Evolutionary conservation across 148 eudicot genomes (phyloP), one percentile per base, ranked within the genome.

Genomic region (Euryodendron excelsum): DNA sequence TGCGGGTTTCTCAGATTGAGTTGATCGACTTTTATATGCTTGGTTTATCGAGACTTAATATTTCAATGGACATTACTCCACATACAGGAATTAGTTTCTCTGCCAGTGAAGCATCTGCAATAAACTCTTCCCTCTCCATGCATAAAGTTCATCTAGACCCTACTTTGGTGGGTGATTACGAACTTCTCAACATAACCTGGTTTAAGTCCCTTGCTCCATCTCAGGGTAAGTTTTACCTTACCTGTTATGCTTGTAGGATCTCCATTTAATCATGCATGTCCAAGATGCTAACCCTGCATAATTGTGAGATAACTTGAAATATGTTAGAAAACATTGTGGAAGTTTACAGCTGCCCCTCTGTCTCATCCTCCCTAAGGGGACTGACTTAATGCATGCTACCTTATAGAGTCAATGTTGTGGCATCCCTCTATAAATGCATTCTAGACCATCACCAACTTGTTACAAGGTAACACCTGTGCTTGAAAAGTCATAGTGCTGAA

Each of bases 41-140:
- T n/a, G 83, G 85, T 45, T 69, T 82, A 21, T 82, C 92, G 41
- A 92, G 92, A 77, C 90, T 90, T 78, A 96, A 96, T 84, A 96
- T 96, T 79, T 96, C 99, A n/a, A 85, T 96, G 90, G 98, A 93
- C 77, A 77, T 96, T 69, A 92, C 91, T 82, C 99, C 99, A 30
- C 89, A 86, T 81, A 86, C 81, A 25, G 98, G 97, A 69, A 81
- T 86, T 69, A 85, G 94, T 87, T 96, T 96, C 82, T 86, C 97
- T 67, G 73, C 86, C 60, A 78, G 67, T 75, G 88, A 81, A 78
- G 92, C 89, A 82, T 88, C 92, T 74, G 84, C 82, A 59, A 89
- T 96, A 84, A 90, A 93, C 76, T 86, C 92, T 58, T 86, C 96
- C 8, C 87, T 96, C 15, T 82, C 86, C 33, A 79, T 79, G 88